A percentile compares a stretch with the other conserved stretches of the same genome.
Evolutionary conservation across 176 grass and related monocot genomes (phyloP).

Genomic region (Aegilops longissima): DNA sequence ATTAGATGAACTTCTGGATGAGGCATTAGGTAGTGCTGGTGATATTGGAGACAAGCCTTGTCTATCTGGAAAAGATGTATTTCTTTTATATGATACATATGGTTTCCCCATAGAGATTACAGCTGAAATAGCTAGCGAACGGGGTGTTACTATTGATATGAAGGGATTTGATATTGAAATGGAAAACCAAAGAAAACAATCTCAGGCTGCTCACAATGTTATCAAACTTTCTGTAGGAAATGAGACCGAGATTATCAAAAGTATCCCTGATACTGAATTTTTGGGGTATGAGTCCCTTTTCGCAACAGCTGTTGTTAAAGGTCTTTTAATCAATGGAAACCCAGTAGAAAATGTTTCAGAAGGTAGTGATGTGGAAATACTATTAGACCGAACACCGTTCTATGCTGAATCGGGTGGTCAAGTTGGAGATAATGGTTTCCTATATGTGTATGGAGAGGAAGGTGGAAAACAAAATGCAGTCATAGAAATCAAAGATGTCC

Average conservation of each 20-base stretch:
- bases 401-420: constrained; percentile 98
- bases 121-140: constrained; percentile 82
- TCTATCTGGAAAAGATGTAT: constrained; percentile 86
- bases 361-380: constrained; percentile 83
- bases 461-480: constrained; percentile 54
- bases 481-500: constrained; percentile 83
- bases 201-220: constrained; percentile 84
- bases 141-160: constrained; percentile 71
- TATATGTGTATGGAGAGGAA: constrained; percentile 50
- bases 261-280: constrained; percentile 82
- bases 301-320: constrained; percentile 71
- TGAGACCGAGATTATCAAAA: constrained; percentile 71
- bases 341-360: constrained; percentile 65
- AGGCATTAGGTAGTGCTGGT: constrained; percentile 61
- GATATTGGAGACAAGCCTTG: constrained; percentile 58
- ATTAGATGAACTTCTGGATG: constrained; percentile 73
- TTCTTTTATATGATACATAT: constrained; percentile 96
- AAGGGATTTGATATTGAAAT: constrained; percentile 90
- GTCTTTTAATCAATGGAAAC: constrained; percentile 79
- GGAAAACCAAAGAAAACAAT: constrained; percentile 92
- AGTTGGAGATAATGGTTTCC: constrained; percentile 89
- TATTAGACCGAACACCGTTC: constrained; percentile 92
- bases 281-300: constrained; percentile 82
- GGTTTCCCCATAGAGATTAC: constrained; percentile 98
- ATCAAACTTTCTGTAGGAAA: constrained; percentile 89